Evolutionary conservation across 371 early-diverging fungal species (phyloP).

Genomic region (Apophysomyces variabilis): DNA sequence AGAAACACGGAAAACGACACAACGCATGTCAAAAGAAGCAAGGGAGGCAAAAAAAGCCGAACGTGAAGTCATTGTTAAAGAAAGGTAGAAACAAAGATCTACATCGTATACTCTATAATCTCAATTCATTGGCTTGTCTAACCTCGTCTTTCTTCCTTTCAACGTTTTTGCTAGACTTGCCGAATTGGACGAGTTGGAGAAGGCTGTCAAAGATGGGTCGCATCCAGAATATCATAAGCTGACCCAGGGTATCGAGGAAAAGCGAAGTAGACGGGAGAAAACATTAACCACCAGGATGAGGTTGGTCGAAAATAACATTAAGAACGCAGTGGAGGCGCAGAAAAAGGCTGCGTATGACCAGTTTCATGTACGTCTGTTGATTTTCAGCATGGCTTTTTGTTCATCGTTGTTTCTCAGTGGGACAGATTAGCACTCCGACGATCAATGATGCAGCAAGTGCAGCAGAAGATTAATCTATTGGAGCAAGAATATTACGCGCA

Average conservation of each 20-base stretch:
- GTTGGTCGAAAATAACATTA: slow-evolving; percentile 18
- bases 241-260: slow-evolving; percentile 25
- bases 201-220: slow-evolving; percentile 25
- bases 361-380: slow-evolving; percentile 22
- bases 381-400: slow-evolving; percentile 10
- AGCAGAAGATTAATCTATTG: slow-evolving; percentile 32
- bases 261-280: slow-evolving; percentile 16
- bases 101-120: neutral
- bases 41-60: slow-evolving; percentile 13
- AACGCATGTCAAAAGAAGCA: slow-evolving; percentile 15
- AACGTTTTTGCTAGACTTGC: slow-evolving; percentile 15
- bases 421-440: slow-evolving; percentile 25
- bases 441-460: slow-evolving; percentile 29
- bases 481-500: slow-evolving; percentile 31
- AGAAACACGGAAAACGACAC: slow-evolving; percentile 17
- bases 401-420: slow-evolving; percentile 19
- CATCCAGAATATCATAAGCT: slow-evolving; percentile 30
- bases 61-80: slow-evolving; percentile 15
- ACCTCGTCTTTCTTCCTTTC: neutral
- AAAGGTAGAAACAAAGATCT: slow-evolving; percentile 15
- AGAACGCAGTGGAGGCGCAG: slow-evolving; percentile 19
- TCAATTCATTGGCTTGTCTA: neutral
- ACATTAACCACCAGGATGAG: slow-evolving; percentile 10
- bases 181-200: slow-evolving; percentile 30
- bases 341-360: slow-evolving; percentile 31